Conservation (phyloP, 768 basidiomycete species). For the Coprinopsis strossmayeri region DNA sequence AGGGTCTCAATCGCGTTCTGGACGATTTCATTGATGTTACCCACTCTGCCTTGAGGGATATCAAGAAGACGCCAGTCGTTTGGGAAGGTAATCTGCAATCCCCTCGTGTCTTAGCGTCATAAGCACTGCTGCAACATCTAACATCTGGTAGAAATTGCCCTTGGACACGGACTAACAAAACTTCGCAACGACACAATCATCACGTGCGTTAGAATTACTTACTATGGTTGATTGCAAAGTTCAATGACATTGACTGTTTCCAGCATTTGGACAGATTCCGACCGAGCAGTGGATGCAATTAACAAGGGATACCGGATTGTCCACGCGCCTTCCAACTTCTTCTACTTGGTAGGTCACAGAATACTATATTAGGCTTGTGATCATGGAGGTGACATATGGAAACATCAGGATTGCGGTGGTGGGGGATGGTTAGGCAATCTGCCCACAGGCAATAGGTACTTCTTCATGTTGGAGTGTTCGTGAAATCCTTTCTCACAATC, state of each 20-base stretch:
- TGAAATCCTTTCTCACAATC: conserved; percentile 29
- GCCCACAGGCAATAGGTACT: conserved; percentile 29
- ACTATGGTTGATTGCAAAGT: background rate
- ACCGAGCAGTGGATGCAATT: conserved; percentile 51
- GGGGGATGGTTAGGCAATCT: conserved; percentile 63
- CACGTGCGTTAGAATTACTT: conserved; percentile 31
- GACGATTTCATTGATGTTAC: conserved; percentile 53
- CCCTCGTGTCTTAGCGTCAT: background rate
- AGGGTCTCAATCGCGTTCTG: conserved; percentile 60
- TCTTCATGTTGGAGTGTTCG: background rate
- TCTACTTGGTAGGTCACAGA: conserved; percentile 55
- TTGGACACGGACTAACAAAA: conserved; percentile 41
- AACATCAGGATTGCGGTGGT: conserved; percentile 58
- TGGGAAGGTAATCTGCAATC: conserved; percentile 54
- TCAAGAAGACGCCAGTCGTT: conserved; percentile 73
- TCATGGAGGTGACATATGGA: too few species aligned
- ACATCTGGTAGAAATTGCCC: conserved; percentile 58
- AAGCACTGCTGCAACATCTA: too few species aligned
- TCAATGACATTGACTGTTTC: background rate
- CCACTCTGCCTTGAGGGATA: conserved; percentile 44
- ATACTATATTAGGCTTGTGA: too few species aligned
- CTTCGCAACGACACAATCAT: conserved; percentile 47
- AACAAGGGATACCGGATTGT: conserved; percentile 56
- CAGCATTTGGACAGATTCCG: conserved; percentile 70
- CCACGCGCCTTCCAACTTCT: conserved; percentile 68